These are phyloP conservation scores for Ophiostoma sp. DNA, from an alignment of 2,329 filamentous ascomycete genomes.

Conservation along the genomic window DNA sequence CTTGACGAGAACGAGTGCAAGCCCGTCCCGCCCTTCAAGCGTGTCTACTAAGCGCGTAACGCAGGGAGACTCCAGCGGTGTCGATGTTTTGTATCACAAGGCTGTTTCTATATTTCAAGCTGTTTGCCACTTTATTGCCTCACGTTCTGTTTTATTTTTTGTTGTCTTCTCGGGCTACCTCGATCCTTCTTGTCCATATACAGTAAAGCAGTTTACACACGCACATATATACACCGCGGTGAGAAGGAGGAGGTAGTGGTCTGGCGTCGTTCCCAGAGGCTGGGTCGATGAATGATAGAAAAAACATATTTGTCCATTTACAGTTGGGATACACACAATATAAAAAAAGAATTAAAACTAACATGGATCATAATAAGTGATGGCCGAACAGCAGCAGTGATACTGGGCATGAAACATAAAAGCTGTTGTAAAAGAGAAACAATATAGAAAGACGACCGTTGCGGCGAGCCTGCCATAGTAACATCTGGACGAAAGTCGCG, in stretches of 20 bases:
- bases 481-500: too few relatives aligned
- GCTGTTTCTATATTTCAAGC: constrained; percentile 3
- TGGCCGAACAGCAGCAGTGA: too few relatives aligned
- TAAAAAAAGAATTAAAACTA: constrained; percentile 22
- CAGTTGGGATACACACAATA: constrained; percentile 17
- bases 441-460: too few relatives aligned
- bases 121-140: not conserved
- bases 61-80: not conserved
- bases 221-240: constrained; percentile 11
- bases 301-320: constrained; percentile 15
- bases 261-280: constrained; percentile 1
- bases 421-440: too few relatives aligned
- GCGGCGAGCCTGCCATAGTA: too few relatives aligned
- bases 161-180: not conserved
- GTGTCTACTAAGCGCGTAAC: constrained; percentile 61
- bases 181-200: not conserved
- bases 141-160: not conserved
- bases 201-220: not conserved
- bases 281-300: constrained; percentile 8
- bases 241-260: not conserved
- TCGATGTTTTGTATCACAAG: not conserved
- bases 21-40: constrained; percentile 92
- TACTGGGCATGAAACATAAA: too few relatives aligned
- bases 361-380: not conserved
- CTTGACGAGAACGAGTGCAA: constrained; percentile 96